Percentiles rank a stretch among this genome's conserved stretches.
Evolutionary conservation across 192 early-diverging fungal species (phyloP).

Genomic region (Kickxella alabastrina): DNA sequence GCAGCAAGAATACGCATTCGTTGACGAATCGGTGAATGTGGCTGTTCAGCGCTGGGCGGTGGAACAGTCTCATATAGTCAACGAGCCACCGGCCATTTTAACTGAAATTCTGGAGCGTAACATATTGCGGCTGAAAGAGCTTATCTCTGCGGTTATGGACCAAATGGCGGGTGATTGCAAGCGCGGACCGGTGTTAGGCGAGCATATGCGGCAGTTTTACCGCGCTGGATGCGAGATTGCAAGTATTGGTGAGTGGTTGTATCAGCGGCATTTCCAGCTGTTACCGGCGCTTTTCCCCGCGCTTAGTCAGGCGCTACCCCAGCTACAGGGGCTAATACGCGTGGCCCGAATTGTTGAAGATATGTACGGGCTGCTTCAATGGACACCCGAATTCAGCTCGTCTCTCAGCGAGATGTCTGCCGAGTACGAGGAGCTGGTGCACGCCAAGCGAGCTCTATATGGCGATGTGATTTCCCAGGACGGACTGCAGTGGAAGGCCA

Average conservation of each 20-base stretch:
- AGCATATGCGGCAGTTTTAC: constrained; percentile 31
- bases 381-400: constrained; percentile 13
- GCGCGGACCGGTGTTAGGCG: constrained; percentile 10
- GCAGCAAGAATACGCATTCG: background rate
- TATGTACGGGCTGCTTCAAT: constrained; percentile 29
- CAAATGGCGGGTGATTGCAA: constrained; percentile 4
- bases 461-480: constrained; percentile 31
- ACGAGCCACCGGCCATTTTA: constrained; percentile 14
- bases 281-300: constrained; percentile 20
- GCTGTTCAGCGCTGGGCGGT: constrained; percentile 37
- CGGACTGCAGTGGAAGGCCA: constrained; percentile 38
- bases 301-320: constrained; percentile 20
- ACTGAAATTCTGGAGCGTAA: constrained; percentile 8
- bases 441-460: constrained; percentile 19
- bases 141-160: constrained; percentile 16
- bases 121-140: constrained; percentile 20
- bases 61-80: constrained; percentile 6
- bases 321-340: constrained; percentile 17
- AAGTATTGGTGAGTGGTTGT: constrained; percentile 39
- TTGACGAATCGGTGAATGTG: constrained; percentile 6
- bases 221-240: constrained; percentile 21
- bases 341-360: constrained; percentile 30
- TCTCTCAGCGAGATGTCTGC: constrained; percentile 21
- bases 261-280: constrained; percentile 21
- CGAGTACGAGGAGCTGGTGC: constrained; percentile 34